Conservation (phyloP, 192 early-diverging fungal genomes). For the Gryganskiella cystojenkinii region DNA sequence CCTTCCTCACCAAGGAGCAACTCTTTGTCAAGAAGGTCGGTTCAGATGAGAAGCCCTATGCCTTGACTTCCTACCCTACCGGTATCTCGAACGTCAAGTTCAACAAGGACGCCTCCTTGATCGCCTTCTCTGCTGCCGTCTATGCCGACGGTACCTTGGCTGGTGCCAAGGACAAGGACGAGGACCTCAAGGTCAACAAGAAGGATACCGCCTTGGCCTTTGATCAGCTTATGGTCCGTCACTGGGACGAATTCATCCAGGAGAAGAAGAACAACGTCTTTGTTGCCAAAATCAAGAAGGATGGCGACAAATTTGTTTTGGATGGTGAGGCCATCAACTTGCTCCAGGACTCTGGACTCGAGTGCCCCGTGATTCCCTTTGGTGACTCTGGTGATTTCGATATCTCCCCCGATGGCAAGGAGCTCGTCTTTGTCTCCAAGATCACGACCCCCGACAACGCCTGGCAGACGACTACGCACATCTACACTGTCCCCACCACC, state of each 20-base stretch:
- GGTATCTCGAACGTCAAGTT: conserved; percentile 67
- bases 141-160: conserved; percentile 67
- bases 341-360: conserved; percentile 59
- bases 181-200: conserved; percentile 43
- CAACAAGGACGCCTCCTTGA: conserved; percentile 55
- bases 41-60: conserved; percentile 45
- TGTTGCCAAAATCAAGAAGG: conserved; percentile 52
- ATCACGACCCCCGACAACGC: conserved; percentile 68
- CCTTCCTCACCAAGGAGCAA: too few species aligned
- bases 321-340: conserved; percentile 64
- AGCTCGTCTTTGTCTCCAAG: conserved; percentile 80
- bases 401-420: conserved; percentile 71
- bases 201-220: conserved; percentile 71
- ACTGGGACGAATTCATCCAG: conserved; percentile 79
- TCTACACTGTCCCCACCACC: conserved; percentile 71
- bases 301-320: conserved; percentile 54
- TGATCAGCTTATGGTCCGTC: conserved; percentile 83
- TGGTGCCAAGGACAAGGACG: conserved; percentile 64
- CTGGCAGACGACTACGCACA: conserved; percentile 80
- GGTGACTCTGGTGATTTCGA: conserved; percentile 71
- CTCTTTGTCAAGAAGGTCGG: conserved; percentile 52
- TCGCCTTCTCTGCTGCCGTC: conserved; percentile 78
- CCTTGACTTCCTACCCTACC: conserved; percentile 65
- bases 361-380: conserved; percentile 61
- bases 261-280: conserved; percentile 74